Evolutionary conservation across 1,284 basidiomycete species (phyloP).

Genomic region (Sutorius eximius): DNA sequence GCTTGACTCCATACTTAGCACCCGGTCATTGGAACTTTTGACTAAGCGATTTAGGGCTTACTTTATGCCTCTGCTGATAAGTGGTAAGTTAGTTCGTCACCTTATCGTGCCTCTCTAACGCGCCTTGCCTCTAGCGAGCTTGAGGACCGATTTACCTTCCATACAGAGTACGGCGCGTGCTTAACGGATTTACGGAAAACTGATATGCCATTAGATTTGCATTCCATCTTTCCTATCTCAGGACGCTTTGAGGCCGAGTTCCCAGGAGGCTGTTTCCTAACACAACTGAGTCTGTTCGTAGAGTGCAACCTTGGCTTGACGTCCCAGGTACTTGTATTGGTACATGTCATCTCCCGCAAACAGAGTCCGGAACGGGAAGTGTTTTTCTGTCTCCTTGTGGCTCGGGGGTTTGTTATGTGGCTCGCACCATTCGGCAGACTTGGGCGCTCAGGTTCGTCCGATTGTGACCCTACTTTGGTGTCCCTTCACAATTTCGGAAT

Average conservation of each 20-base stretch:
- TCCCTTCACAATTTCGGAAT: not conserved
- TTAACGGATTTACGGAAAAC: not conserved
- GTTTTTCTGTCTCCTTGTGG: conserved; percentile 27
- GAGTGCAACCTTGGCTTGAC: conserved; percentile 30
- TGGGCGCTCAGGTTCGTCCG: conserved; percentile 35
- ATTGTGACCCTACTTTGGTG: not conserved
- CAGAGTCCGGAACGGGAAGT: conserved; percentile 28
- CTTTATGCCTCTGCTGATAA: conserved; percentile 40
- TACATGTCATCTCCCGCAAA: conserved; percentile 26
- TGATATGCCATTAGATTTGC: conserved; percentile 18
- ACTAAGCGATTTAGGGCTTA: conserved; percentile 32
- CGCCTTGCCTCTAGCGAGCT: conserved; percentile 18
- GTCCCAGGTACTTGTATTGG: conserved; percentile 32
- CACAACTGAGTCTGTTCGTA: conserved; percentile 17
- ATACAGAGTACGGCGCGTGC: conserved; percentile 16
- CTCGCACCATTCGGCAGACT: conserved; percentile 35
- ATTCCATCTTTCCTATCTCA: conserved; percentile 15
- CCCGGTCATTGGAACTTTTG: conserved; percentile 27
- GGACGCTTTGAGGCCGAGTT: conserved; percentile 34
- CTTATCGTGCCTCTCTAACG: not conserved
- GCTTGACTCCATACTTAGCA: conserved; percentile 24
- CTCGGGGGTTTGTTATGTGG: conserved; percentile 30
- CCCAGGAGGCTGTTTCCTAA: conserved; percentile 38
- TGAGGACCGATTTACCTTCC: conserved; percentile 25
- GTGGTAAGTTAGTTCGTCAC: conserved; percentile 28